Evolutionary conservation across 163 green algal species (phyloP), one percentile per base, ranked within the genome.

Genomic region (Chlorella variabilis): DNA sequence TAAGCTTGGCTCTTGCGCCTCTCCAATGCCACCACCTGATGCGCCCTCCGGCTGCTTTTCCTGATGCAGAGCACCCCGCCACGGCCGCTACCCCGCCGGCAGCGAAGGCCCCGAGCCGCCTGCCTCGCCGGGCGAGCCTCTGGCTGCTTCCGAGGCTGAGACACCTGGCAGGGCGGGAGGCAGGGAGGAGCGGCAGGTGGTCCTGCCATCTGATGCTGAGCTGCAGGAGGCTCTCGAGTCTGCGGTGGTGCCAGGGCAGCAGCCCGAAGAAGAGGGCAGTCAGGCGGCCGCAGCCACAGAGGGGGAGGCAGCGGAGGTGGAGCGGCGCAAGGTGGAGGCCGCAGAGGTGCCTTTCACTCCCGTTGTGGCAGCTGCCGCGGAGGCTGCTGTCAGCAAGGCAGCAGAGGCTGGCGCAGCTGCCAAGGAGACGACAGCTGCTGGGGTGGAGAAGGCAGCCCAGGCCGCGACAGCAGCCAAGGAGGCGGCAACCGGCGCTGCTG

Each of bases 121-220:
- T 15, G 38, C 41, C 38, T 73, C 65, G 7, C 65, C 65, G 15
- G 25, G 38, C 8, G 65, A 9, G 38, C 25, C 41, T 5, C 38
- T 36, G 18, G 54, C 54, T 13, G 38, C 33, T 9, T 73, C 65
- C 1, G 65, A 73, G 54, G 45, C 11, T 15, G 45, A 54, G 45
- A 15, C 11, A 54, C 11, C 45, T 54, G 15, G 45, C 45, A 54
- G 45, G 45, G 45, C 15, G 45, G 45, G 45, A 54, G 45, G 45
- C 45, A 54, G 7, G 59, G n/a, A 67, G 27, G 8, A 39, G 59
- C n/a, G 7, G 59, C 59, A 38, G n/a, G n/a, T 63, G 6, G 18
- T 21, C 59, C 59, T 67, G 59, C 59, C 59, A 17, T 67, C 59
- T 27, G 59, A 67, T 4, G 59, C 59, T 17, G 65, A 73, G 65